Evolutionary conservation across 1,284 basidiomycete species (phyloP).

Genomic region (Fistulinella cinereoalba): DNA sequence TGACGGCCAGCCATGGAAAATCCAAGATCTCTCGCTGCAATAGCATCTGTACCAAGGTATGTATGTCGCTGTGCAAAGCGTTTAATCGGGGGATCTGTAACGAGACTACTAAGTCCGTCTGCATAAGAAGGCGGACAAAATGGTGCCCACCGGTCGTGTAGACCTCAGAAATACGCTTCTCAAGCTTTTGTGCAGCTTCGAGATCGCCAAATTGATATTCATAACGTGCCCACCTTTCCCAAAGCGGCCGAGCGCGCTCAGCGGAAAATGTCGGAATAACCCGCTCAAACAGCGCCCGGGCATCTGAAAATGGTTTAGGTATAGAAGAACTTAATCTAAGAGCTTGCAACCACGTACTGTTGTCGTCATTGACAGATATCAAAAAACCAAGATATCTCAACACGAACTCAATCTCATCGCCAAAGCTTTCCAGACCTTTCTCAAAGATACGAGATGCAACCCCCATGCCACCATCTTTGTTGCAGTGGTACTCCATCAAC

Average conservation of each 20-base stretch:
- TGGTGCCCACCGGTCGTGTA: conserved; percentile 72
- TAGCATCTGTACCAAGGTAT: conserved; percentile 87
- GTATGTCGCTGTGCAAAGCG: conserved; percentile 88
- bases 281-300: conserved; percentile 92
- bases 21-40: conserved; percentile 86
- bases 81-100: conserved; percentile 81
- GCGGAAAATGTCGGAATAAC: conserved; percentile 78
- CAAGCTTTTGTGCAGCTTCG: conserved; percentile 86
- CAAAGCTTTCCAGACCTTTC: conserved; percentile 85
- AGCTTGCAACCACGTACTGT: conserved; percentile 58
- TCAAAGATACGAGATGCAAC: conserved; percentile 94
- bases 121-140: background rate
- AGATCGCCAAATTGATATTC: conserved; percentile 95
- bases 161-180: conserved; percentile 82
- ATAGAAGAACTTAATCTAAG: background rate
- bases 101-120: background rate
- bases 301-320: conserved; percentile 55
- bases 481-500: conserved; percentile 94
- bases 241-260: conserved; percentile 80
- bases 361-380: conserved; percentile 93
- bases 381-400: conserved; percentile 90
- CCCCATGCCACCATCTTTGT: conserved; percentile 65
- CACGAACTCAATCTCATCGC: conserved; percentile 83
- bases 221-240: conserved; percentile 95
- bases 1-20: conserved; percentile 54